Evolutionary conservation across 148 eudicot species (phyloP), one percentile per base, ranked within the genome.

Genomic region (Silene uniflora): DNA sequence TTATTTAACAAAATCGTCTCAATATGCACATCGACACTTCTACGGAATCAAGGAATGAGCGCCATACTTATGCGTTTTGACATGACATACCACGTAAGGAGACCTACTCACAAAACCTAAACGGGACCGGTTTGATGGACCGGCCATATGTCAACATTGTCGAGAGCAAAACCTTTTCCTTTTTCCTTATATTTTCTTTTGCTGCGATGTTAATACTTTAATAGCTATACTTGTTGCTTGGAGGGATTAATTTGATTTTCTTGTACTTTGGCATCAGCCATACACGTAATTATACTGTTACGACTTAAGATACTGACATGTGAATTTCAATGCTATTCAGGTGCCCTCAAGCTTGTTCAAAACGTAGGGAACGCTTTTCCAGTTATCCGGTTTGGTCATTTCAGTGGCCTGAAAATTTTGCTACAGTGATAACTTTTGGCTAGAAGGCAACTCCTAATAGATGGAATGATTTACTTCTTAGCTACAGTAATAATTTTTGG

Each of bases 341-440:
- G 83, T 81, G 73, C 83, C 83, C 17, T 76, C 83, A 67, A 73
- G 80, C 77, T 81, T 77, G 77, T 81, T 81, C 83, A 81, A 69
- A 72, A 67, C 77, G 0, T 76, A 77, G 73, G 42, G 44, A 67
- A 67, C 5, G 4, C 16, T 25, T 44, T 23, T 70, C 11, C 17
- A 22, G n/a, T 35, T n/a, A 27, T 63, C 68, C 25, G 27, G 17
- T n/a, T 44, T 49, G 59, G 67, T 27, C 21, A 3, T 65, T n/a
- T 32, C 14, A 25, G 32, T 56, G 32, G 72, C 54, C 76, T 44
- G 22, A 59, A n/a, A 66, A 71, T 80, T 76, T 80, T n/a, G n/a
- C n/a, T n/a, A n/a, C n/a, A n/a, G n/a, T n/a, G n/a, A n/a, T n/a
- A n/a, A n/a, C n/a, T n/a, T n/a, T n/a, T n/a, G n/a, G n/a, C n/a